Evolutionary conservation across 306 rosid genomes (phyloP), one percentile per base, ranked within the genome.

Genomic region (Herpetospermum pedunculosum): DNA sequence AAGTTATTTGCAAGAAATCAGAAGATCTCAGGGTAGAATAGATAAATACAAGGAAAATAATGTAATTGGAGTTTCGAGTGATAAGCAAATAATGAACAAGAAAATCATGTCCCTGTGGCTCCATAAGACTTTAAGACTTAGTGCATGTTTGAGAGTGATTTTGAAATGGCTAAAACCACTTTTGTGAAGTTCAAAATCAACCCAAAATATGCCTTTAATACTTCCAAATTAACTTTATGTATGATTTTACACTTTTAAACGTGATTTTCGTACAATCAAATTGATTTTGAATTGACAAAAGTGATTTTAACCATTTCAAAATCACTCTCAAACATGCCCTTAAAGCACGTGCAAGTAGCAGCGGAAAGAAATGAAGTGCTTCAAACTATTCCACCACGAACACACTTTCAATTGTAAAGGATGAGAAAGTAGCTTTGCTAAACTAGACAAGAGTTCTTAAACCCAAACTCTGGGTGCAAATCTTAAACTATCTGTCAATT

Each of bases 1-100:
- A 84, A 85, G 70, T 18, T 40, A 79, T 77, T 18, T 48, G 77
- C 76, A 59, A 48, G 43, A 41, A 50, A 70, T 85, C 73, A 85
- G 87, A 63, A 62, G 34, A 72, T 47, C 47, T 44, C 6, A 40
- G 18, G 32, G 47, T 30, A 64, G 72, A 73, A 30, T 9, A 40
- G 29, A 19, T 13, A 67, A 63, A 26, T 69, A 12, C 25, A 69
- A 43, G 21, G 54, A 44, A 71, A 19, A 18, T 19, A 48, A 48
- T n/a, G 29, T n/a, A 49, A 18, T 19, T 71, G 29, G 19, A 71
- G 32, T 43, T 68, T 25, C 50, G 14, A 0, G 13, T 19, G 48
- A 64, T 21, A 41, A 58, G 8, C 65, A 60, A 60, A n/a, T 60
- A 14, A 60, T 16, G 25, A 30, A 40, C 29, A 38, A 67, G 52